phyloP scores from a whole-genome alignment of 352 stramenopile species.

The Globisporangium solare region DNA sequence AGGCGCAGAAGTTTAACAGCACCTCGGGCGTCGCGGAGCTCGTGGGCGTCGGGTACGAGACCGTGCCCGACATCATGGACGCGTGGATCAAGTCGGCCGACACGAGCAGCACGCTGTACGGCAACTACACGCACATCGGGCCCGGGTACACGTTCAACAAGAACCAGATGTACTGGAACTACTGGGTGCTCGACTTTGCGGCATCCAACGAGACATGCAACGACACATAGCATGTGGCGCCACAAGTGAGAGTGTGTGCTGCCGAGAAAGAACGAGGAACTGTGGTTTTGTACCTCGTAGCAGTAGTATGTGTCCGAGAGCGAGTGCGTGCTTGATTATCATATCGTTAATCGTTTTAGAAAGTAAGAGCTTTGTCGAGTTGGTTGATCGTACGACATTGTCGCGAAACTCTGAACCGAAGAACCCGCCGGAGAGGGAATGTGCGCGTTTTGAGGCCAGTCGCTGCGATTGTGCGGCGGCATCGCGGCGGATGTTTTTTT shows the following conservation, averaged over 20 bases:
- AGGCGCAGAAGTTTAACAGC: constrained; percentile 24
- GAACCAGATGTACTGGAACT: constrained; percentile 24
- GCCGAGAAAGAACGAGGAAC: background rate
- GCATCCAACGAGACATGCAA: constrained; percentile 12
- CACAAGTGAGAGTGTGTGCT: background rate
- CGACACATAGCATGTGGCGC: constrained; percentile 2
- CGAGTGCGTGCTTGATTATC: no score
- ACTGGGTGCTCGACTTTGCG: constrained; percentile 30
- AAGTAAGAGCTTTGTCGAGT: no score
- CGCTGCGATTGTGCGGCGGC: no score
- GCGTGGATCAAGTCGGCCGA: constrained; percentile 27
- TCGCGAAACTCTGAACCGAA: no score
- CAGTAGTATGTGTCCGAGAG: no score
- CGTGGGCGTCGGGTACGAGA: constrained; percentile 25
- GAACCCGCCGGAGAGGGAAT: no score
- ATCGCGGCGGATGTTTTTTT: no score
- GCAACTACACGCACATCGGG: constrained; percentile 25
- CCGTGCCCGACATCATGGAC: constrained; percentile 14
- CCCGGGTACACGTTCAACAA: constrained; percentile 29
- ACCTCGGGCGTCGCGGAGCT: constrained; percentile 25
- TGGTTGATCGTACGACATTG: no score
- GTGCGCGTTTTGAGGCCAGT: no score
- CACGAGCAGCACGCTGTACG: constrained; percentile 17
- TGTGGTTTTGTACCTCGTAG: background rate
- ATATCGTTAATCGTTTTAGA: no score